Conservation (phyloP, 2,329 filamentous ascomycete species). For the Talaromyces islandicus region DNA sequence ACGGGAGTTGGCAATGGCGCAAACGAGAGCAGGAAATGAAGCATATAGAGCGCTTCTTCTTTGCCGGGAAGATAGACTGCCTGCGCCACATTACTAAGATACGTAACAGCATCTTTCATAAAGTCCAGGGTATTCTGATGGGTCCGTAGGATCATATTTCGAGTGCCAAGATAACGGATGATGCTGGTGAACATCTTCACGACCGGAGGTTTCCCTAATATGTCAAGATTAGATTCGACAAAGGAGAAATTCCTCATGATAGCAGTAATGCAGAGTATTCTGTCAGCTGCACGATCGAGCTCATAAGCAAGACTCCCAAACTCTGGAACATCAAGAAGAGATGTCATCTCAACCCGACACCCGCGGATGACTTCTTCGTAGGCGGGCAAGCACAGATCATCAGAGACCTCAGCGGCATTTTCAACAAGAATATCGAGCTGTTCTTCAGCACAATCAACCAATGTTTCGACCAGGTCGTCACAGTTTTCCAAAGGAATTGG, state of each 20-base stretch:
- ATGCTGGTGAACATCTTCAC: constrained; percentile 78
- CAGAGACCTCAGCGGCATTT: constrained; percentile 76
- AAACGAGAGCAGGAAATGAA: constrained; percentile 88
- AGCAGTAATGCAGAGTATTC: constrained; percentile 82
- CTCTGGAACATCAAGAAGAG: constrained; percentile 63
- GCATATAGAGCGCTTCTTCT: constrained; percentile 78
- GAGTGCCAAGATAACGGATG: constrained; percentile 81
- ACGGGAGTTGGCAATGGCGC: constrained; percentile 70
- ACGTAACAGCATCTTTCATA: constrained; percentile 89
- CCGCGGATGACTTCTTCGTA: constrained; percentile 84
- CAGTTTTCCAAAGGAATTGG: constrained; percentile 67
- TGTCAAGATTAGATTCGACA: constrained; percentile 66
- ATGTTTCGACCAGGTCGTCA: constrained; percentile 80
- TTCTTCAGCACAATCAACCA: constrained; percentile 86
- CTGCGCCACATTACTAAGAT: constrained; percentile 82
- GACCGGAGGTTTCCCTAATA: constrained; percentile 69
- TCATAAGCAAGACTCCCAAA: constrained; percentile 75
- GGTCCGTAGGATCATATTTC: constrained; percentile 76
- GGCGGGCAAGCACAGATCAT: constrained; percentile 72
- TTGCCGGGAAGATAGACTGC: constrained; percentile 74
- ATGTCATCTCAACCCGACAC: constrained; percentile 68
- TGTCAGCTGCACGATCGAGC: constrained; percentile 78
- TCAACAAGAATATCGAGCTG: constrained; percentile 81
- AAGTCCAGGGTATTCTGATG: constrained; percentile 86
- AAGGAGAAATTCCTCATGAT: constrained; percentile 92